Evolutionary conservation across 164 flowering plant genomes (phyloP).

Genomic region (Hamamelis virginiana): DNA sequence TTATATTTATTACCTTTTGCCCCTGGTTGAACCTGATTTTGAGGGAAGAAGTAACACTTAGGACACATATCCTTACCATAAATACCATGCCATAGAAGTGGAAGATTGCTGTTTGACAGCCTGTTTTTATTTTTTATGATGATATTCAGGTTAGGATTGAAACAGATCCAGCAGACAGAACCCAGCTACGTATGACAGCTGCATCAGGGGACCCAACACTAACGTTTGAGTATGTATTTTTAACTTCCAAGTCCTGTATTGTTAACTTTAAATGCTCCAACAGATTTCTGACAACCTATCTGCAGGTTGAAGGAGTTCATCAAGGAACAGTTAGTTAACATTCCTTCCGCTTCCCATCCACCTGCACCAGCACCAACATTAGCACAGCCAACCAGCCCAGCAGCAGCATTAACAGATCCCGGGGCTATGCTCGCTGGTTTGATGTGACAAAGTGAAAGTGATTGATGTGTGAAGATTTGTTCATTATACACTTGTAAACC

Average conservation of each 20-base stretch:
- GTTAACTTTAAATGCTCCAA: neutral
- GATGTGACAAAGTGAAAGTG: conserved; percentile 41
- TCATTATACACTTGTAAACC: conserved; percentile 34
- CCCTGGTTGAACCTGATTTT: neutral
- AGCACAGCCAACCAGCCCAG: conserved; percentile 40
- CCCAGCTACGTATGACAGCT: conserved; percentile 94
- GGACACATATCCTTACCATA: neutral
- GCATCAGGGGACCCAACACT: conserved; percentile 86
- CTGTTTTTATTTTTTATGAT: neutral
- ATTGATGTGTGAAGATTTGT: conserved; percentile 38
- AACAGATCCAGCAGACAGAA: conserved; percentile 98
- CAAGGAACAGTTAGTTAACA: conserved; percentile 77
- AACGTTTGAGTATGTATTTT: conserved; percentile 74
- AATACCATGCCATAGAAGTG: neutral
- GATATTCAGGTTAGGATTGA: conserved; percentile 76
- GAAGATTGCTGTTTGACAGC: conserved; percentile 1
- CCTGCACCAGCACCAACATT: conserved; percentile 45
- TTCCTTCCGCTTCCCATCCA: conserved; percentile 48
- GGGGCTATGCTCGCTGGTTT: conserved; percentile 89
- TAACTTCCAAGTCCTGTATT: neutral
- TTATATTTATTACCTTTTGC: no score
- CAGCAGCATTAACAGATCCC: conserved; percentile 58
- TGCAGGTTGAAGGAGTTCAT: conserved; percentile 93
- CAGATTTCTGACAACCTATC: conserved; percentile 13
- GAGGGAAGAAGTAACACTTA: neutral